phyloP scores from a whole-genome alignment of 306 rosid species.

The Benincasa hispida region DNA sequence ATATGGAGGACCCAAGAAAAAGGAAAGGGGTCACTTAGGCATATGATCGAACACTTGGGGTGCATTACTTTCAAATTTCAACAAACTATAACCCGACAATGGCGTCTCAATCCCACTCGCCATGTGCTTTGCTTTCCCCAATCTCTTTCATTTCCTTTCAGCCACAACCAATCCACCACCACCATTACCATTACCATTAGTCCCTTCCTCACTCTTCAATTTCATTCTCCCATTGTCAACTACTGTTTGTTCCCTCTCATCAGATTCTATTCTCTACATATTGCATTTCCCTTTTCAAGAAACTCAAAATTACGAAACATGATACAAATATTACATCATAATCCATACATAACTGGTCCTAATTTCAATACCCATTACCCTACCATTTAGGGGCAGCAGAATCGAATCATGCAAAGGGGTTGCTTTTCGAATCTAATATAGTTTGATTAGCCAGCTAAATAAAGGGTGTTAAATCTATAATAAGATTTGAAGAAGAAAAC shows the following conservation, averaged over 20 bases:
- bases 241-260: not conserved
- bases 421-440: not conserved
- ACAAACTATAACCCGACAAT: conserved; percentile 2
- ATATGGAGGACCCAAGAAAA: not conserved
- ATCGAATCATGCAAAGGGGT: not conserved
- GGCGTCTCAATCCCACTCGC: not conserved
- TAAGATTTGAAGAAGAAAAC: not conserved
- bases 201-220: not conserved
- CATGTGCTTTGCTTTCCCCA: conserved; percentile 1
- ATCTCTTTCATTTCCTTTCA: conserved; percentile 4
- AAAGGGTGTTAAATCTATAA: not conserved
- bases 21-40: not conserved
- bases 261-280: conserved; percentile 3
- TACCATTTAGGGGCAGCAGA: not conserved
- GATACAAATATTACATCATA: conserved; percentile 4
- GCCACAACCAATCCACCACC: not conserved
- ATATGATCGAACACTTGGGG: conserved; percentile 3
- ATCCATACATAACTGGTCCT: not conserved
- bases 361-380: not conserved
- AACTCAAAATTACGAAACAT: not conserved
- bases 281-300: not conserved
- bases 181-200: not conserved
- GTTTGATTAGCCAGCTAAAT: not conserved
- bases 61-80: not conserved
- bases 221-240: conserved; percentile 1